These are phyloP conservation scores for Solanum virginianum DNA, from an alignment of 257 asterid genomes.

Conservation along the genomic window DNA sequence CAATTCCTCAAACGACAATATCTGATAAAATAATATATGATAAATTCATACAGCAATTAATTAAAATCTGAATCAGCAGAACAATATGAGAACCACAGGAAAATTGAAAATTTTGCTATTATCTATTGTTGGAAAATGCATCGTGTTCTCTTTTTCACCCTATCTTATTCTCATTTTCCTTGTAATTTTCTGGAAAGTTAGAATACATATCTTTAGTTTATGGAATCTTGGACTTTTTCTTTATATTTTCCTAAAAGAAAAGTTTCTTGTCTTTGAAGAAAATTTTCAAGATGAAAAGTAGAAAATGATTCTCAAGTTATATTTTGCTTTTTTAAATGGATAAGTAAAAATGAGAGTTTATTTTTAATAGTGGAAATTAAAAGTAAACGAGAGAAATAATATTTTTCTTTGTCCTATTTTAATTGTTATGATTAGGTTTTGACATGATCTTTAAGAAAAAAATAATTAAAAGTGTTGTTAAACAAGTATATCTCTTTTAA, in stretches of 20 bases:
- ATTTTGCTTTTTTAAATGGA: too few species aligned
- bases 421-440: too few species aligned
- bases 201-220: neutral
- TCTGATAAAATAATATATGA: neutral
- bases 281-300: neutral
- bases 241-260: neutral
- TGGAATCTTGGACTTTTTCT: neutral
- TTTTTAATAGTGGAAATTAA: too few species aligned
- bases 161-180: neutral
- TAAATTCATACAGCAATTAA: neutral
- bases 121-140: neutral
- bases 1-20: constrained; percentile 12
- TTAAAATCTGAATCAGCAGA: neutral
- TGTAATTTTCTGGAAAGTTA: neutral
- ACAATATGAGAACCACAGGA: neutral
- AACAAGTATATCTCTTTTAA: too few species aligned
- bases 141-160: neutral
- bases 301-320: neutral
- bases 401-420: too few species aligned
- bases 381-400: too few species aligned
- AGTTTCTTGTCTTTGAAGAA: neutral
- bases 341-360: too few species aligned
- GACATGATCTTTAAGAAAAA: too few species aligned
- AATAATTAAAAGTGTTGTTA: too few species aligned
- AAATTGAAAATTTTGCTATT: neutral